Base-by-base conservation (phyloP, 2,329 filamentous ascomycete genomes). In the Penicillium sclerotigenum region DNA sequence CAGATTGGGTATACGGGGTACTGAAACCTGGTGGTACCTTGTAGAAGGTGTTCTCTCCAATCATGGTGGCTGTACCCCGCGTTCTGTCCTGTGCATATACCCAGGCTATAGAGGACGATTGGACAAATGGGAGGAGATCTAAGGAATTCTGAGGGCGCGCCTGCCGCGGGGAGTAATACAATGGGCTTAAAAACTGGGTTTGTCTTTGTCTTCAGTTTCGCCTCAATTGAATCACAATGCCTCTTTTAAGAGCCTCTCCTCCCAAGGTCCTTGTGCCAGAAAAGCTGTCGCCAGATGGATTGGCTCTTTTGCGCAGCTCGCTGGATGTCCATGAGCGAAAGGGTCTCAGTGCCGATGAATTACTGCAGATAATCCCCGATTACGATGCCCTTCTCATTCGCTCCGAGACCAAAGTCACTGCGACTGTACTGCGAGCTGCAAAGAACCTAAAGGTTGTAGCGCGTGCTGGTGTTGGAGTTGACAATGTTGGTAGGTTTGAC, bases 351-450 rank as follows among this genome's bases (percentile, higher is more conserved):
- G 73, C 87, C 0, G 79, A 85, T 1, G 83, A 91, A 61, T 80
- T 93, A 20, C 73, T 86, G 40, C 63, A 76, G n/a, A 80, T 87
- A 56, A 91, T 93, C 55, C 82, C 85, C 0, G 77, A 81, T 22
- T 92, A 92, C 71, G 84, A 91, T 46, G 90, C 87, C 20, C 80
- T 93, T 49, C 89, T 93, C 58, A 86, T 93, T 38, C 86, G 89
- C 3, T 92, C 89, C 36, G 89, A 91, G 74, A 93, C 89, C 1
- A 88, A 91, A 68, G 89, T 93, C 57, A 92, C 87, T 0, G 81
- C 87, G 0, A 76, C 81, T 3, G 79, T 93, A 0, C 79, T 93
- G 13, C 74, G 78, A 13, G 86, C 86, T 1, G 89, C 84, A 10
- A 83, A 79, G 63, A 87, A 84, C 57, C 80, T 93, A 49, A 87